Evolutionary conservation across 176 grass and related monocot genomes (phyloP).

Genomic region (Triticum monococcum): DNA sequence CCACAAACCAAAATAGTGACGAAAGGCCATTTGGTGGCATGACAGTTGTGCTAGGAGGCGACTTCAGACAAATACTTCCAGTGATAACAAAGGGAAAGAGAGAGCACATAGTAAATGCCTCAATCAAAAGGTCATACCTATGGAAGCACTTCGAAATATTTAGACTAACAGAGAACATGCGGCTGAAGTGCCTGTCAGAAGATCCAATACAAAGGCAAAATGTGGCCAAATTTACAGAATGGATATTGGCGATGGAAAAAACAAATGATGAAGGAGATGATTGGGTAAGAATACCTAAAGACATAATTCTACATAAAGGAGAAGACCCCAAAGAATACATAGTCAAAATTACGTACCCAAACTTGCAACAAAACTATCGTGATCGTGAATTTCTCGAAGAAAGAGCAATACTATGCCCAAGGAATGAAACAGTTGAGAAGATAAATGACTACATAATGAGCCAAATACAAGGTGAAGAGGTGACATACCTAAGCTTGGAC

Average conservation of each 20-base stretch:
- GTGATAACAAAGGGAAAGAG: too few relatives aligned
- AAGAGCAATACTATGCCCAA: not conserved
- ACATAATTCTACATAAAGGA: not conserved
- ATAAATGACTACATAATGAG: not conserved
- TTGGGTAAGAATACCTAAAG: not conserved
- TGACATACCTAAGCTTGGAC: not conserved
- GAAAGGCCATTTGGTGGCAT: too few relatives aligned
- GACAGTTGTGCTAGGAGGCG: too few relatives aligned
- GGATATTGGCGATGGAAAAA: not conserved
- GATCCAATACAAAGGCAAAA: too few relatives aligned
- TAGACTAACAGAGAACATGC: too few relatives aligned
- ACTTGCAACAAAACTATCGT: not conserved
- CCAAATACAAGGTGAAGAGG: not conserved
- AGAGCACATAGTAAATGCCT: too few relatives aligned
- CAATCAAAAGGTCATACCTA: too few relatives aligned
- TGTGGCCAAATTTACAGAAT: not conserved
- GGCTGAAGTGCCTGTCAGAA: too few relatives aligned
- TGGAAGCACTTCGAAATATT: too few relatives aligned
- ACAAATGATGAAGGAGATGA: not conserved
- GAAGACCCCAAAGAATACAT: not conserved
- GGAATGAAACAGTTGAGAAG: not conserved
- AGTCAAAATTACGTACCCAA: not conserved
- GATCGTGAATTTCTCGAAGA: not conserved
- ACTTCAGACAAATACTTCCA: too few relatives aligned
- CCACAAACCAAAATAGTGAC: too few relatives aligned